Conservation (phyloP, 805 yeast genomes). For the Candida verbasci region DNA sequence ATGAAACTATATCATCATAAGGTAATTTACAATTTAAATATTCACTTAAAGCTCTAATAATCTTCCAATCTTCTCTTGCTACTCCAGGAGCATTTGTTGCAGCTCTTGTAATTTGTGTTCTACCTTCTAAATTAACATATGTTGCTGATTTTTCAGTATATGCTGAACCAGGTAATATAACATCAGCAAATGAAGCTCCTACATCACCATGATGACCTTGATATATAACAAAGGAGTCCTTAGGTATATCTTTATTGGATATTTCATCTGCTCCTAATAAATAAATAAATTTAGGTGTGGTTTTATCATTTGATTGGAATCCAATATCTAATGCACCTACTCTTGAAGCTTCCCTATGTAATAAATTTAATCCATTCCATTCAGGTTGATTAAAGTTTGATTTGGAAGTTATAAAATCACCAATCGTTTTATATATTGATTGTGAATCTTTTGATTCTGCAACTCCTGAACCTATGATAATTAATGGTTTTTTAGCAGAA, state of each 20-base stretch:
- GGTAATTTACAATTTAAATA: slow-evolving; percentile 68
- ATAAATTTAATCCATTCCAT: slow-evolving; percentile 79
- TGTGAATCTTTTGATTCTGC: slow-evolving; percentile 62
- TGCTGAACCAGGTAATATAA: slow-evolving; percentile 81
- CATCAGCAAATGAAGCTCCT: slow-evolving; percentile 87
- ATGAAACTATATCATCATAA: slow-evolving; percentile 65
- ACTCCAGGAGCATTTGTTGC: slow-evolving; percentile 85
- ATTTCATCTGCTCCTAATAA: slow-evolving; percentile 83
- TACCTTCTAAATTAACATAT: slow-evolving; percentile 85
- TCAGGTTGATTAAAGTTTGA: slow-evolving; percentile 58
- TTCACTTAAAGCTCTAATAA: slow-evolving; percentile 77
- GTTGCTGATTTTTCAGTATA: slow-evolving; percentile 85
- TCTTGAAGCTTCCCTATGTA: slow-evolving; percentile 85
- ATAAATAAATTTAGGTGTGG: slow-evolving; percentile 70
- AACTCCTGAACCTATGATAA: slow-evolving; percentile 78
- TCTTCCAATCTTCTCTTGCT: slow-evolving; percentile 91
- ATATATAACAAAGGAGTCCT: slow-evolving; percentile 82
- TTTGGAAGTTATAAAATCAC: slow-evolving; percentile 54
- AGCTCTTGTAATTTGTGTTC: slow-evolving; percentile 80
- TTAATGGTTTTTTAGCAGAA: slow-evolving; percentile 67
- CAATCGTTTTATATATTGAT: slow-evolving; percentile 55
- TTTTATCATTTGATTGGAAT: slow-evolving; percentile 51
- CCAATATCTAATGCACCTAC: slow-evolving; percentile 86
- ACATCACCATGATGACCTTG: slow-evolving; percentile 91
- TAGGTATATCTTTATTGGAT: slow-evolving; percentile 62